Base-by-base conservation (phyloP, 1,139 yeast genomes). In the Petasospora fabianii region DNA sequence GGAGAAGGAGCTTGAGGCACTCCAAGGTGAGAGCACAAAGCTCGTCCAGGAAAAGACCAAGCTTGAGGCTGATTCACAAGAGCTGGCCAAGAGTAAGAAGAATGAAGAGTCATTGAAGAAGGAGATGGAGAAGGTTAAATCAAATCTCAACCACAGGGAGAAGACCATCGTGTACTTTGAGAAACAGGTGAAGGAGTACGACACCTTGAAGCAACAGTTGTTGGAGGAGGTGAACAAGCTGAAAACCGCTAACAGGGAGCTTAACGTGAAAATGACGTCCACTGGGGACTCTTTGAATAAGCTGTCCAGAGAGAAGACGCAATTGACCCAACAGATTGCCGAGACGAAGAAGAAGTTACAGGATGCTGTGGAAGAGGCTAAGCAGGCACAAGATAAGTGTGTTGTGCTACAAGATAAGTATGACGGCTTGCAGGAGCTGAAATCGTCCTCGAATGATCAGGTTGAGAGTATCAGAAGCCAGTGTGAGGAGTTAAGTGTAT, bases 401-500 rank as follows among this genome's bases (percentile, higher is more conserved):
- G 75, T 71, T 20, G 71, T 69, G n/a, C 53, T 78, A 17, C 73
- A 70, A 43, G 71, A 67, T 38, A 77, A 77, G 44, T 71, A 69
- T 44, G 79, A 75, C 20, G 64, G 70, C 4, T 54, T 74, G 19
- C 61, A 70, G 35, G 70, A 68, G 38, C 64, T 74, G 18, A 77
- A 73, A 46, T 56, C 69, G 9, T 47, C 58, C 10, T 72, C 84
- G 0, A 68, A 66, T 19, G 77, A 75, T 26, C 80, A 80, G 44
- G 68, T 75, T 13, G 85, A 79, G 44, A 55, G 75, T 1, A 62
- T 78, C 43, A 80, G 75, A 50, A 80, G 80, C 47, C 95, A 88
- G 58, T 76, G 81, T 42, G 96, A 88, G 34, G 97, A 90, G 55
- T 62, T 87, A 36, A 61, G 70, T 6, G 74, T 83, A 73, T 77